Conservation (phyloP, 257 asterid genomes). For the Nicotiana tomentosiformis region DNA sequence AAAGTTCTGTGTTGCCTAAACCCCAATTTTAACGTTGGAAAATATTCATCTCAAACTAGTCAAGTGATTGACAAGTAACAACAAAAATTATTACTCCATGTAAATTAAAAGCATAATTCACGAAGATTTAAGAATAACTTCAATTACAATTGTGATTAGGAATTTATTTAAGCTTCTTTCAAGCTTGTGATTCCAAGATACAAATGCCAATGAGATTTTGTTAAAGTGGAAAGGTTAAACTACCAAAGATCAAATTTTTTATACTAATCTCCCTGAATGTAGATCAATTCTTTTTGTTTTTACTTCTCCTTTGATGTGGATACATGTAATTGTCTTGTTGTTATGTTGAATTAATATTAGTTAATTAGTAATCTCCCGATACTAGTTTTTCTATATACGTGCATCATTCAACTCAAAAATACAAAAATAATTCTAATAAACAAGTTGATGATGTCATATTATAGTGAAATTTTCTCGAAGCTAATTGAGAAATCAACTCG, state of each 20-base stretch:
- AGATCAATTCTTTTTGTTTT: neutral
- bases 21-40: neutral
- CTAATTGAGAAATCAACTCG: no score
- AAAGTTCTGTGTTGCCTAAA: neutral
- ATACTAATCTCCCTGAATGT: neutral
- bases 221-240: neutral
- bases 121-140: neutral
- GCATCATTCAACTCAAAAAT: no score
- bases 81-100: neutral
- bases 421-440: no score
- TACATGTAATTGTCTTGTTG: no score
- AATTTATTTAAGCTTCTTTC: neutral
- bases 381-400: no score
- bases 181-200: neutral
- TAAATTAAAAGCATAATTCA: neutral
- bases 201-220: neutral
- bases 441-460: no score
- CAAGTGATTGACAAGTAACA: neutral
- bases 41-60: neutral
- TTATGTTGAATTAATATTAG: no score
- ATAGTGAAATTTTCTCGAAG: no score
- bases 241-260: neutral
- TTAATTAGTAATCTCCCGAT: no score
- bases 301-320: neutral
- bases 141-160: neutral